These are phyloP conservation scores for Suhomyces wounanorum DNA, from an alignment of 1,139 yeast genomes.

Conservation along the genomic window DNA sequence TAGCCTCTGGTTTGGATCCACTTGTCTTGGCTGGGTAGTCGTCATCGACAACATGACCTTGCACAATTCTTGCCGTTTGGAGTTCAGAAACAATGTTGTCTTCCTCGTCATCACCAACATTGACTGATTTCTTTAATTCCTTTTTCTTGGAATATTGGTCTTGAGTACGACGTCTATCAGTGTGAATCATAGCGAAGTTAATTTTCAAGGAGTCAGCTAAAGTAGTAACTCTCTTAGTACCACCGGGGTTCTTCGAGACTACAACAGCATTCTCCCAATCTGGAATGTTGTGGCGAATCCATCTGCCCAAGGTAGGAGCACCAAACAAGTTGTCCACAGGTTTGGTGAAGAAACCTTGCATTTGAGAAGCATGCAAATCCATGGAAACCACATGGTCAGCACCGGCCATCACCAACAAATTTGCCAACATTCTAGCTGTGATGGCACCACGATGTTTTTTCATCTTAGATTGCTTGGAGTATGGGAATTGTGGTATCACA, in stretches of 20 bases:
- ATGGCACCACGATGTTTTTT: conserved; percentile 98
- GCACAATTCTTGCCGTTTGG: conserved; percentile 93
- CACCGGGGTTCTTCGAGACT: conserved; percentile 97
- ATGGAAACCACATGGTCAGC: conserved; percentile 98
- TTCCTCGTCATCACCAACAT: conserved; percentile 49
- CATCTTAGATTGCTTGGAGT: conserved; percentile 97
- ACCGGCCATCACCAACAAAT: conserved; percentile 94
- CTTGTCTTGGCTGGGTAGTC: conserved; percentile 44
- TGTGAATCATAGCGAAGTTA: conserved; percentile 98
- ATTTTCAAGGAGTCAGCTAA: conserved; percentile 93
- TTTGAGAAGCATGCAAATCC: conserved; percentile 98
- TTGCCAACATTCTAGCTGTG: conserved; percentile 98
- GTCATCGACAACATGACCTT: conserved; percentile 97
- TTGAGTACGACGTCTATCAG: conserved; percentile 90
- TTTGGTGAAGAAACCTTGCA: conserved; percentile 97
- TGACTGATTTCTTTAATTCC: conserved; percentile 35
- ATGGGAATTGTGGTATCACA: conserved; percentile 96
- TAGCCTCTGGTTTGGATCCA: conserved; percentile 1
- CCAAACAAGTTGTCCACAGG: conserved; percentile 97
- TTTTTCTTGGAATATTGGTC: conserved; percentile 57
- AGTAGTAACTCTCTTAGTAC: conserved; percentile 96
- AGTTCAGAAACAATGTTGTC: conserved; percentile 75
- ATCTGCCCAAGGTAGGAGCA: conserved; percentile 93
- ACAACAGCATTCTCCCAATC: conserved; percentile 85
- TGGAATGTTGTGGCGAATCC: conserved; percentile 90